Base-by-base conservation (phyloP, 768 basidiomycete species). In the Mycena chlorophos region DNA sequence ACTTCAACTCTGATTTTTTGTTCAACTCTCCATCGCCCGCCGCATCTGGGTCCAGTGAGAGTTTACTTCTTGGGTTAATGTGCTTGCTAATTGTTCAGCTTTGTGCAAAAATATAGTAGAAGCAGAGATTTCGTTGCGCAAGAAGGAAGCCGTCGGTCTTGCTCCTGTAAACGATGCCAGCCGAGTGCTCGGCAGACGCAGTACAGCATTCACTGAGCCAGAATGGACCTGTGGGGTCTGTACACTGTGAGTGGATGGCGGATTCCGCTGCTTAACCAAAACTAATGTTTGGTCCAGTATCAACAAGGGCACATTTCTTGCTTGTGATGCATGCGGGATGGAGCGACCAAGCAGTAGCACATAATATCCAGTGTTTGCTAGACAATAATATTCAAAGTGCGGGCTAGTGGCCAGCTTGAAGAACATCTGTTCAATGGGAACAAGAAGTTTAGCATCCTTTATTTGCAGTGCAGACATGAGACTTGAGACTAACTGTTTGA, bases 231-330 rank as follows among this genome's bases (percentile, higher is more conserved):
- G 87, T 62, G 60, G 70, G 13, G 71, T 82, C 20, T 89, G 87
- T 56, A 89, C 87, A 5, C 66, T 89, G 87, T 88, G 64, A 70
- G 86, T n/a, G n/a, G n/a, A n/a, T n/a, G n/a, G n/a, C n/a, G n/a
- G n/a, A n/a, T n/a, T n/a, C n/a, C n/a, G n/a, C n/a, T n/a, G n/a
- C n/a, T n/a, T 26, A 37, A 29, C 31, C 49, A 39, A 40, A 45
- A 43, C 55, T 58, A 39, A 63, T 38, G 43, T 45, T 17, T 10
- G 57, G 34, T 39, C 3, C 55, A 87, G 85, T 40, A 60, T 74
- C 49, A 88, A 89, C 58, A 65, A 81, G 29, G 66, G 72, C 10
- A 68, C 64, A 17, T 80, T 86, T 66, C 75, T 86, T 8, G 81
- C 81, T 8, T 89, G 88, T 64, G 77, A 82, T 34, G 85, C 76